Percentiles rank a stretch among this genome's conserved stretches.
Conservation (phyloP, 306 rosid genomes). For the Rubus parviflorus region DNA sequence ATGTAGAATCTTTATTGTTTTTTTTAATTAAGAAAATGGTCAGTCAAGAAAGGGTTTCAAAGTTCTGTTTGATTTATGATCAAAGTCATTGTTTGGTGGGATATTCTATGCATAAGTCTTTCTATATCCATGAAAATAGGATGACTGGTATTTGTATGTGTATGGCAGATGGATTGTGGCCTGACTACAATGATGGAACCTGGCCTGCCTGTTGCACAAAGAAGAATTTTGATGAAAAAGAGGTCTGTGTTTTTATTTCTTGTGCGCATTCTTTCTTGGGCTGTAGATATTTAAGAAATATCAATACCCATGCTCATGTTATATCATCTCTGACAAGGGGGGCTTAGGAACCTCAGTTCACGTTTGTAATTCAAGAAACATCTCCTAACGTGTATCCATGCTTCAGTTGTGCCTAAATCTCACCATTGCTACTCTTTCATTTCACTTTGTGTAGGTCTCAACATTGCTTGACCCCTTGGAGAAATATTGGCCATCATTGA, state of each 20-base stretch:
- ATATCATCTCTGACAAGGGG: background rate
- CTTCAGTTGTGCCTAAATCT: conserved; percentile 13
- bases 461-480: conserved; percentile 58
- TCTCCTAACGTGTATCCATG: background rate
- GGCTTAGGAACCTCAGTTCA: background rate
- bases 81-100: background rate
- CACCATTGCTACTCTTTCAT: background rate
- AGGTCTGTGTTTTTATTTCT: conserved; percentile 40
- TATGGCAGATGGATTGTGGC: conserved; percentile 90
- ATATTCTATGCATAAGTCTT: background rate
- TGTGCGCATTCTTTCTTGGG: background rate
- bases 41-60: background rate
- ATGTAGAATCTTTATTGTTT: background rate
- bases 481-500: conserved; percentile 84
- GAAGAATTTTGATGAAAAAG: conserved; percentile 61
- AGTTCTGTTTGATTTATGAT: background rate
- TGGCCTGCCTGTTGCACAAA: conserved; percentile 89
- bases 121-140: conserved; percentile 10
- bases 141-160: conserved; percentile 22
- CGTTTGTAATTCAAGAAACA: background rate
- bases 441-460: conserved; percentile 56
- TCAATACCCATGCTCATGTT: background rate
- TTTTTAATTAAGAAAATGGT: background rate
- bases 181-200: conserved; percentile 92
- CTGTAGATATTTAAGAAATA: background rate